phyloP scores from a whole-genome alignment of 176 grass and related monocot species.

The Oryza longistaminata region DNA sequence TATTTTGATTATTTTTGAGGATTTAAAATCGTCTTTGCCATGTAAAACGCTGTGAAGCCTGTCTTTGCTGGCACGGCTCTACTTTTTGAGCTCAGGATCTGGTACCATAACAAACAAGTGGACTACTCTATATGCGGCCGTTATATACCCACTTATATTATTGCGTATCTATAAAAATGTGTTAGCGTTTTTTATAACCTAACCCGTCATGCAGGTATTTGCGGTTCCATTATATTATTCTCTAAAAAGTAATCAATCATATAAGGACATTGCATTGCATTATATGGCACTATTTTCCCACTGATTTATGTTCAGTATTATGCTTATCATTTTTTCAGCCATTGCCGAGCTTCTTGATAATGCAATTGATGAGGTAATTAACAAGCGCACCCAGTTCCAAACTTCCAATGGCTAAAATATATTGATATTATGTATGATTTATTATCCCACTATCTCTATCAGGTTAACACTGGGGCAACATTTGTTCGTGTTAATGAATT shows the following conservation, averaged over 20 bases:
- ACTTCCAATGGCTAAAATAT: constrained; percentile 16
- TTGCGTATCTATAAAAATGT: not conserved
- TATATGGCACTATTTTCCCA: constrained; percentile 20
- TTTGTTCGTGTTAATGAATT: constrained; percentile 72
- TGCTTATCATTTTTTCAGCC: constrained; percentile 41
- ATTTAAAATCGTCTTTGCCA: constrained; percentile 6
- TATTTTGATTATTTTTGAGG: not conserved
- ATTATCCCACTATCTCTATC: constrained; percentile 33
- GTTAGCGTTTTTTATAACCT: constrained; percentile 12
- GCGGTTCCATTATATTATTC: not conserved
- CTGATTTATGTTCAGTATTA: constrained; percentile 32
- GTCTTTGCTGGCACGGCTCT: constrained; percentile 7
- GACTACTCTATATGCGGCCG: constrained; percentile 3
- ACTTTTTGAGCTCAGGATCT: not conserved
- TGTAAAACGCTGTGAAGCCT: not conserved
- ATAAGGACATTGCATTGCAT: constrained; percentile 1
- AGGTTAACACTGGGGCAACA: constrained; percentile 77
- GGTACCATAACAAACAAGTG: not conserved
- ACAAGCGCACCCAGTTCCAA: constrained; percentile 6
- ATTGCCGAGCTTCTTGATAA: constrained; percentile 83
- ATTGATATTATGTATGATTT: constrained; percentile 30
- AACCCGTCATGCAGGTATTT: constrained; percentile 9
- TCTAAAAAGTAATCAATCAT: not conserved
- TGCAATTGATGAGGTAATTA: constrained; percentile 67
- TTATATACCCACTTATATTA: constrained; percentile 27